Evolutionary conservation across 2,329 filamentous ascomycete genomes (phyloP), one percentile per base, ranked within the genome.

Genomic region (Claviceps citrina): DNA sequence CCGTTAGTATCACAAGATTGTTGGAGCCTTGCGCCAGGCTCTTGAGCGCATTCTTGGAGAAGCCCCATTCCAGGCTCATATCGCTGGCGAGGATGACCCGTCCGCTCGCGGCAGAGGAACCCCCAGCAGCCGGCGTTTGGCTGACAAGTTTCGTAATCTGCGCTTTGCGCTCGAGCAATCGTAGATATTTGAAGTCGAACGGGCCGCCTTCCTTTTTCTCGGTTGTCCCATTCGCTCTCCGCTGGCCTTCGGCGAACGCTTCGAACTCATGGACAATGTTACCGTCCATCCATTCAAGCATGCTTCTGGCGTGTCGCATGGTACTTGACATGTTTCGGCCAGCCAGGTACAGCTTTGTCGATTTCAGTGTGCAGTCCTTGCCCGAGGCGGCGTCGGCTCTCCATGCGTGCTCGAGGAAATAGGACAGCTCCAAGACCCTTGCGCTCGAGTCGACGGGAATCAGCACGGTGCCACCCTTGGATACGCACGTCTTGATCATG

Each of bases 241-340:
- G 54, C 46, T 68, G 64, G 3, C 61, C 65, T 46, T 75, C 72
- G 2, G 70, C 72, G 36, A 78, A 68, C 12, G 80, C 77, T 56
- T 94, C 87, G 45, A 94, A 93, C 51, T 96, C 89, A 40, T 86
- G 78, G 31, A 93, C 81, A 43, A 98, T 93, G 43, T 78, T 81
- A 53, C 95, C 87, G 54, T 96, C 87, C 87, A 98, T 96, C 91
- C 91, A 98, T 55, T 98, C 91, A 25, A 98, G 67, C 84, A 98
- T 93, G 57, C 89, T 95, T 48, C 87, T 74, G 20, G 89, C 84
- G 49, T 95, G 84, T 39, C 85, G 74, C 70, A 96, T 83, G 0
- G 87, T 93, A 46, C 85, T 87, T 43, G 84, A 80, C 47, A 84
- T 82, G 45, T 85, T 93, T 43, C 79, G 80, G 30, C 86, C 87